These are phyloP conservation scores for Lyophyllum decastes DNA, from an alignment of 768 basidiomycete genomes.

Conservation along the genomic window DNA sequence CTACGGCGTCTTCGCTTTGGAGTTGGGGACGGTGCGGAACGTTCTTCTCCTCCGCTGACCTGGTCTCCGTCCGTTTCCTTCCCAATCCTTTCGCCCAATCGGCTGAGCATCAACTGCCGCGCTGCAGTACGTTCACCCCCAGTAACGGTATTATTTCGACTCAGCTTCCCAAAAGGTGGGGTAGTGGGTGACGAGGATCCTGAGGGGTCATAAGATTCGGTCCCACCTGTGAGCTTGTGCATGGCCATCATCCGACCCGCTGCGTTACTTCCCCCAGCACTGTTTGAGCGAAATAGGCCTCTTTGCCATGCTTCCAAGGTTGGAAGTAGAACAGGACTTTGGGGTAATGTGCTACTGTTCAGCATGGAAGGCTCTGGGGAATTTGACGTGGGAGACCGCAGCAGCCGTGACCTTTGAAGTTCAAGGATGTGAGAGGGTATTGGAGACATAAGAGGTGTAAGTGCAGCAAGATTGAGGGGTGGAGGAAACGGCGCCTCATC, in stretches of 20 bases:
- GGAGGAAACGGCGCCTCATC: conserved; percentile 51
- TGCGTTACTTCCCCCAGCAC: conserved; percentile 72
- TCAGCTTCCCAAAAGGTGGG: conserved; percentile 41
- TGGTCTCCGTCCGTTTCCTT: conserved; percentile 67
- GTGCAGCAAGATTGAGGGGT: conserved; percentile 33
- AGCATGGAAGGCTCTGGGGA: conserved; percentile 56
- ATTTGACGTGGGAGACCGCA: conserved; percentile 54
- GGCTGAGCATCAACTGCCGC: conserved; percentile 64
- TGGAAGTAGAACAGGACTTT: conserved; percentile 64
- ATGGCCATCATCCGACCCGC: conserved; percentile 72
- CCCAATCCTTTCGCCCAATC: conserved; percentile 56
- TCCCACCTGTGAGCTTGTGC: conserved; percentile 81
- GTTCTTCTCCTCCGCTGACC: conserved; percentile 63
- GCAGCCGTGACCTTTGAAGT: conserved; percentile 45
- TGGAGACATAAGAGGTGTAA: conserved; percentile 45
- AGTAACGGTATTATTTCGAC: conserved; percentile 79
- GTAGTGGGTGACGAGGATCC: conserved; percentile 55
- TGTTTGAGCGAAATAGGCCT: conserved; percentile 87
- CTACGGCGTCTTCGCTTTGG: conserved; percentile 59
- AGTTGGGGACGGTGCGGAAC: conserved; percentile 44
- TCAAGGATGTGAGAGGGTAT: conserved; percentile 61
- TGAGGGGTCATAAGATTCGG: conserved; percentile 63
- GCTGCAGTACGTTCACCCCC: conserved; percentile 80
- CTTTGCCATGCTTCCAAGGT: conserved; percentile 78
- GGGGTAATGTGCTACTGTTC: conserved; percentile 66